Evolutionary conservation across 2,329 filamentous ascomycete genomes (phyloP), one percentile per base, ranked within the genome.

Genomic region (Ploettnerulaceae sp.): DNA sequence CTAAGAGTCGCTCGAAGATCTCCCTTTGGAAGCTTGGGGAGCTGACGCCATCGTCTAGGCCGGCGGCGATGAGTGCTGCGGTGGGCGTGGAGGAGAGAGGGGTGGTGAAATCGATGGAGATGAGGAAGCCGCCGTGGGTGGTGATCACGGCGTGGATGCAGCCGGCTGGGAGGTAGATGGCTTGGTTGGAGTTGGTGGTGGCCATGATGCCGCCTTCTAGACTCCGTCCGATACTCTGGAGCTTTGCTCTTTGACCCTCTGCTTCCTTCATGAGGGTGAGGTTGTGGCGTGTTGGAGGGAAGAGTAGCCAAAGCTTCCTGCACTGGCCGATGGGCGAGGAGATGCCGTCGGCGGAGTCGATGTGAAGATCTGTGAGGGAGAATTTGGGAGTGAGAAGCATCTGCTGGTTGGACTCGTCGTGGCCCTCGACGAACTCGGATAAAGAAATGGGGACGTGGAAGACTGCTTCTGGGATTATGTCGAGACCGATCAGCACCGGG

Each of bases 101-200:
- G 3, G 45, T 53, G 2, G n/a, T 48, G 24, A 53, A 55, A 14
- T 55, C 51, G 1, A 42, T 35, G 3, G 50, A 25, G 7, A 47
- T 36, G 11, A 53, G 43, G 22, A 49, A 55, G 15, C 53, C 48
- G 3, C 50, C 53, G 2, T 36, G 2, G 8, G 33, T 34, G 3
- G 50, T 53, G 21, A 55, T 48, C 7, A 55, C 45, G 1, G 42
- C 33, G 26, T 55, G 50, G 7, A 55, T 47, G 8, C 28, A 45
- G 5, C 51, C 53, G 3, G 46, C 39, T 7, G 53, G 50, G 1
- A 55, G 37, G 18, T 53, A 49, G 7, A 55, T 37, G 3, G 45
- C 51, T 4, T 53, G 17, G 1, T 31, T 28, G 1, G 53, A 53
- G n/a, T 36, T 47, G 3, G 45, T 53, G 9, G 41, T 33, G 8